Percentiles rank a stretch among this genome's conserved stretches.
phyloP scores from a whole-genome alignment of 169 alveolate species.

The Miamiensis avidus region DNA sequence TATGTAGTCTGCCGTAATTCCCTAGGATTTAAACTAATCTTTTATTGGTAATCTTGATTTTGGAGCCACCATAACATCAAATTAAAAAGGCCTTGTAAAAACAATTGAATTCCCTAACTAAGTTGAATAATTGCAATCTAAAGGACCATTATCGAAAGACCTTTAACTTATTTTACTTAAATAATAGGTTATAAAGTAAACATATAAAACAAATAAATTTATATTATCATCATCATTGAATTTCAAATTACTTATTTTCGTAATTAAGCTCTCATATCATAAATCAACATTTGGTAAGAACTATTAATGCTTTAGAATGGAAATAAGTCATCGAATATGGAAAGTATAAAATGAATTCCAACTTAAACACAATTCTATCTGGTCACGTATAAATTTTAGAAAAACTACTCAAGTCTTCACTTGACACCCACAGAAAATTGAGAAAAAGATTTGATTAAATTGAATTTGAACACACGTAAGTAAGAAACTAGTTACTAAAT shows the following conservation, averaged over 20 bases:
- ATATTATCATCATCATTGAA: too few relatives aligned
- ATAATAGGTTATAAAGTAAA: slow-evolving; percentile 15
- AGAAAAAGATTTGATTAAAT: slow-evolving; percentile 17
- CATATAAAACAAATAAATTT: neutral
- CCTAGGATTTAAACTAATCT: neutral
- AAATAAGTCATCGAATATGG: slow-evolving; percentile 26
- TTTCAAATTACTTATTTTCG: too few relatives aligned
- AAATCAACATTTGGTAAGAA: slow-evolving; percentile 15
- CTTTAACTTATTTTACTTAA: slow-evolving; percentile 12
- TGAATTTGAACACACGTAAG: slow-evolving; percentile 7
- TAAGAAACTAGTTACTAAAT: neutral
- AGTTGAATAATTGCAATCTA: neutral
- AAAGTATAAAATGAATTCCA: slow-evolving; percentile 6
- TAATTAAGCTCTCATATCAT: slow-evolving; percentile 10
- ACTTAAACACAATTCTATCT: neutral
- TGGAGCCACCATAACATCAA: neutral
- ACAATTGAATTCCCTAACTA: neutral
- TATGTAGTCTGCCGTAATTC: neutral
- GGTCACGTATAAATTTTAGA: neutral
- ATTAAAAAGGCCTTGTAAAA: neutral
- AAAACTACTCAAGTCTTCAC: neutral
- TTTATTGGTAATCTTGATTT: neutral
- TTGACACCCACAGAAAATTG: slow-evolving; percentile 3
- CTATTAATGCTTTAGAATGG: slow-evolving; percentile 23
- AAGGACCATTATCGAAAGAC: slow-evolving; percentile 19